Evolutionary conservation across 768 basidiomycete species (phyloP), one percentile per base, ranked within the genome.

Genomic region (Austroboletus festivus): DNA sequence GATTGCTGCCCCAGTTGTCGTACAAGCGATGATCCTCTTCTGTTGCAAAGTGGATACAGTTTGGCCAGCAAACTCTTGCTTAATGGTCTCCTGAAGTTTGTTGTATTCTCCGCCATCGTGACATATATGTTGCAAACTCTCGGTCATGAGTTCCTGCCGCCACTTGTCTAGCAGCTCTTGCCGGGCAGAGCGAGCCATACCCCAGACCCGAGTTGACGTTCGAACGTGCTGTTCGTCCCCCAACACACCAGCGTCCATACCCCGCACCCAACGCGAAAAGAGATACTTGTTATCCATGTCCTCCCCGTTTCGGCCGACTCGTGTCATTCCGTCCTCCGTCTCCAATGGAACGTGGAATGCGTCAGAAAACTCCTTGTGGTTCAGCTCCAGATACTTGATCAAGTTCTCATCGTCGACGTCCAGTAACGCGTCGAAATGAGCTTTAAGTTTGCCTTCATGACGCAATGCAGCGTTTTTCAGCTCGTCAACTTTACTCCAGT

Each of bases 1-100:
- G 59, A 80, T 86, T 0, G 85, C 85, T 0, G 85, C 85, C 2
- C 73, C 83, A 0, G 85, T 85, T 0, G 85, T 86, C 0, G 85
- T 87, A 48, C 84, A 86, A 0, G 76, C 85, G 5, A 87, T 81
- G 45, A 86, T 78, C 12, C 79, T 67, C 63, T 82, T 84, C 21
- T 44, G 59, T 39, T 61, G 61, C 22, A 86, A 55, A 4, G 76
- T 56, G 1, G 57, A 59, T 2, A 62, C 60, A 1, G 67, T 69
- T 5, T 62, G 68, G 45, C 73, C 70, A 4, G 55, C 53, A 43
- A 65, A 76, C 48, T 64, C 71, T 38, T 65, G 68, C 1, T 59
- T 53, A 4, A 82, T 41, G 8, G 69, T 50, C 0, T 60, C 66
- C 20, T 73, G 70, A n/a, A 50, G 54, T 5, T 51, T 50, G 51